Conservation (phyloP, 345 rosid genomes). For the Erysimum cheiranthoides region DNA sequence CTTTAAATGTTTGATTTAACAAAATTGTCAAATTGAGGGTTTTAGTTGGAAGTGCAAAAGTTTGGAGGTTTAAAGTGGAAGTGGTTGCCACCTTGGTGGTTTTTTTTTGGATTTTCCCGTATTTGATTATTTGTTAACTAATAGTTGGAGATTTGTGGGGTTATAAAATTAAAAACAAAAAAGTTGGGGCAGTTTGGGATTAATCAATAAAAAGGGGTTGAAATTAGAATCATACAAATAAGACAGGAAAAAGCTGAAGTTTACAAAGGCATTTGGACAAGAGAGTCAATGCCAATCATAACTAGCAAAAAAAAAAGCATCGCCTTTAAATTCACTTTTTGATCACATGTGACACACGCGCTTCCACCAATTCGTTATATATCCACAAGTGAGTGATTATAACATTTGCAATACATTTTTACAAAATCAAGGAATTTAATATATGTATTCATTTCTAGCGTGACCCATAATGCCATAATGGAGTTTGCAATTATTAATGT, state of each 20-base stretch:
- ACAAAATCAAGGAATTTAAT: constrained; percentile 2
- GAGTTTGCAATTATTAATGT: neutral
- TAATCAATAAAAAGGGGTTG: constrained; percentile 22
- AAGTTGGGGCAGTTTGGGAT: constrained; percentile 41
- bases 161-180: constrained; percentile 21
- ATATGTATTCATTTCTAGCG: constrained; percentile 22
- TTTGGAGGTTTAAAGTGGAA: no score
- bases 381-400: constrained; percentile 1
- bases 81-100: no score
- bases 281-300: constrained; percentile 53
- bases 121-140: constrained; percentile 16
- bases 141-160: constrained; percentile 15
- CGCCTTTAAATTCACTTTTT: constrained; percentile 32
- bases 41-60: no score
- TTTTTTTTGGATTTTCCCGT: no score
- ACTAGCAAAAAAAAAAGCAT: constrained; percentile 22
- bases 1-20: no score
- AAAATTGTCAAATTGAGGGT: no score
- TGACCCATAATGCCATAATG: constrained; percentile 34
- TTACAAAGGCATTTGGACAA: constrained; percentile 50
- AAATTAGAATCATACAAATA: constrained; percentile 42
- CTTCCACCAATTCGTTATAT: constrained; percentile 20
- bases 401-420: neutral
- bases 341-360: constrained; percentile 40
- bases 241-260: constrained; percentile 45